Evolutionary conservation across 169 alveolate genomes (phyloP).

Genomic region (Fabrea salina): DNA sequence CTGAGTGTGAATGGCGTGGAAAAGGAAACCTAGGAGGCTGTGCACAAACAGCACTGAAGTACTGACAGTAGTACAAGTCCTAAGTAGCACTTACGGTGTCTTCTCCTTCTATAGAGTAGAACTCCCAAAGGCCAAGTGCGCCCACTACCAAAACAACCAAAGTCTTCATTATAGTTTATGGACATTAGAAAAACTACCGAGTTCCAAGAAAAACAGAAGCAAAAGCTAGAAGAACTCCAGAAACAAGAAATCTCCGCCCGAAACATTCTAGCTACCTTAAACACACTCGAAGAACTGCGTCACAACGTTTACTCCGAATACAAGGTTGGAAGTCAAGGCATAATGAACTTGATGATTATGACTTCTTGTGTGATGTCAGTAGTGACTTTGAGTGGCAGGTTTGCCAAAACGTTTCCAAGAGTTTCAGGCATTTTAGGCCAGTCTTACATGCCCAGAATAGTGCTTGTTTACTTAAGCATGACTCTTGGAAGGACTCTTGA

Average conservation of each 20-base stretch:
- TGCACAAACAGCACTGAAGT: neutral
- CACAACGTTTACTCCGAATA: neutral
- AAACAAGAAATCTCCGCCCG: neutral
- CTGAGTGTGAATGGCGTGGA: conserved; percentile 35
- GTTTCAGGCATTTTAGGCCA: neutral
- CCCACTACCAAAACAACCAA: too few relatives aligned
- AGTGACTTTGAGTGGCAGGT: neutral
- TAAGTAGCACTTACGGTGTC: conserved; percentile 11
- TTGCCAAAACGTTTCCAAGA: neutral
- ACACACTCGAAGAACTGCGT: neutral
- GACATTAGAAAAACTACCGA: neutral
- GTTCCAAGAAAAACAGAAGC: neutral
- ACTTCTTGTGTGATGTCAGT: neutral
- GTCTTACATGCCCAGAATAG: neutral
- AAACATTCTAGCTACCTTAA: neutral
- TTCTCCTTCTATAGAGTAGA: neutral
- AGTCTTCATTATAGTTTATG: too few relatives aligned
- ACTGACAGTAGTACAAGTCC: conserved; percentile 18
- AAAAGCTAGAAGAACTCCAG: neutral
- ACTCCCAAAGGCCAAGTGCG: conserved; percentile 1
- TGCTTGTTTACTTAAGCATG: neutral
- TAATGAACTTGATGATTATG: neutral
- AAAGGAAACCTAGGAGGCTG: neutral
- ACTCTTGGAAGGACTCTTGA: neutral
- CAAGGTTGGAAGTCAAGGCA: neutral